Percentiles rank a stretch among this genome's conserved stretches.
These are phyloP conservation scores for Chalaropsis ovoidea DNA, from an alignment of 2,329 filamentous ascomycete genomes.

Conservation along the genomic window DNA sequence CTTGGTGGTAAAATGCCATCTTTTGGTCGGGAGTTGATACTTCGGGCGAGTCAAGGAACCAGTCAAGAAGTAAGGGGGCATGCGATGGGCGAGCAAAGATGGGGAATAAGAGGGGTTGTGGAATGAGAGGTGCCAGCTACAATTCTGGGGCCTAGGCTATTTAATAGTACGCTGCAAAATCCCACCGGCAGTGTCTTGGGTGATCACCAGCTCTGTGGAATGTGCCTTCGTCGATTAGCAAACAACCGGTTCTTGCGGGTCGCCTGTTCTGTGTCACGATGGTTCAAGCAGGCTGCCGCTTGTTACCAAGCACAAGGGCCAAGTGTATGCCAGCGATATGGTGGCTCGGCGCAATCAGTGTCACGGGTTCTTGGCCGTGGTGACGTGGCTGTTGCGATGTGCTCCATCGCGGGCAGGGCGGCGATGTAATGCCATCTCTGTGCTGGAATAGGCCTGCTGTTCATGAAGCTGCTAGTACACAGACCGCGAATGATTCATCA, in stretches of 20 bases:
- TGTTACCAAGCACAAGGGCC: neutral
- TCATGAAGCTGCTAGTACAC: neutral
- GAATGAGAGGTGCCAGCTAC: slow-evolving; percentile 9
- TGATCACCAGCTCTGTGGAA: neutral
- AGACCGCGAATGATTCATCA: neutral
- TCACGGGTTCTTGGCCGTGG: too few species aligned
- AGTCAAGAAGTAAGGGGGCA: neutral
- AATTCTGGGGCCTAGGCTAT: neutral
- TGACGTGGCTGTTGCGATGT: too few species aligned
- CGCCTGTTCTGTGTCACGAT: neutral
- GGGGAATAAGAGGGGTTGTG: neutral
- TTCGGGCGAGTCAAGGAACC: neutral
- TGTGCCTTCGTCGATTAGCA: neutral
- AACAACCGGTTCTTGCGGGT: neutral
- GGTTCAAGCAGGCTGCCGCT: neutral
- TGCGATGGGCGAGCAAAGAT: neutral
- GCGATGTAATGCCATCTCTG: too few species aligned
- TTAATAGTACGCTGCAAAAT: slow-evolving; percentile 5
- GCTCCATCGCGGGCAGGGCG: too few species aligned
- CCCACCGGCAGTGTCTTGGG: neutral
- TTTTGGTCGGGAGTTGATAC: neutral
- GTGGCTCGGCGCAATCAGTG: neutral
- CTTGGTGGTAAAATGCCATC: neutral
- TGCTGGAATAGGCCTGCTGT: too few species aligned
- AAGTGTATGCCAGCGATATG: too few species aligned